Evolutionary conservation across 2,329 filamentous ascomycete species (phyloP).

Genomic region (Lachnellula arida): DNA sequence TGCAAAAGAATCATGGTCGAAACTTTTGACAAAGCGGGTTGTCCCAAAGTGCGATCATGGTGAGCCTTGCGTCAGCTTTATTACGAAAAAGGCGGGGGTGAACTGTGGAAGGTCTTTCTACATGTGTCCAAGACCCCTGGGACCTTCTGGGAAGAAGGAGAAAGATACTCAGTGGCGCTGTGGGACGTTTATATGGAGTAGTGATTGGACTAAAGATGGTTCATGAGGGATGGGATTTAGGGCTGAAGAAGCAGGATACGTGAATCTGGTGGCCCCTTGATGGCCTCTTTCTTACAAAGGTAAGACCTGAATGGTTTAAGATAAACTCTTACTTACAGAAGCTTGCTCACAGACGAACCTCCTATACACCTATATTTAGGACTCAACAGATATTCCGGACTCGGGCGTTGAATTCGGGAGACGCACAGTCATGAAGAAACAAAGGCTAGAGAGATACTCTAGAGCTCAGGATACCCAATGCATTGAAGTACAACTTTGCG

Average conservation of each 20-base stretch:
- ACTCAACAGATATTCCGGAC: not conserved
- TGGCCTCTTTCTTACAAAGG: not conserved
- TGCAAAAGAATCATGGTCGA: conserved; percentile 79
- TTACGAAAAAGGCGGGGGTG: conserved; percentile 83
- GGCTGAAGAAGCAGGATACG: not conserved
- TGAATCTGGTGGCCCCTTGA: not conserved
- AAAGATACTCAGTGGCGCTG: conserved; percentile 83
- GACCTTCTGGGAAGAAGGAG: conserved; percentile 81
- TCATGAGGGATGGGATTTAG: not conserved
- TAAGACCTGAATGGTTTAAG: not conserved
- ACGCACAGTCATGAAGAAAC: not conserved
- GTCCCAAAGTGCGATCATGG: conserved; percentile 81
- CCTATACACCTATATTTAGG: not conserved
- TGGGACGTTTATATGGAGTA: conserved; percentile 63
- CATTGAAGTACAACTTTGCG: too few species aligned
- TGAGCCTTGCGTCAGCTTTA: conserved; percentile 77
- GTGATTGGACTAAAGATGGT: conserved; percentile 24
- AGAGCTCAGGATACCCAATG: too few species aligned
- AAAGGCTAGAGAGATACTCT: too few species aligned
- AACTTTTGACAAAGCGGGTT: conserved; percentile 69
- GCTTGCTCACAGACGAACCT: not conserved
- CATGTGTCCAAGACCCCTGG: conserved; percentile 67
- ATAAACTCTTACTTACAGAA: not conserved
- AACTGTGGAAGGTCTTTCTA: conserved; percentile 71
- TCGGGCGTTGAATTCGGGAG: not conserved